Percentiles rank a stretch among this genome's conserved stretches.
These are phyloP conservation scores for Polyporus tsugae DNA, from an alignment of 1,284 basidiomycete genomes.

Conservation along the genomic window DNA sequence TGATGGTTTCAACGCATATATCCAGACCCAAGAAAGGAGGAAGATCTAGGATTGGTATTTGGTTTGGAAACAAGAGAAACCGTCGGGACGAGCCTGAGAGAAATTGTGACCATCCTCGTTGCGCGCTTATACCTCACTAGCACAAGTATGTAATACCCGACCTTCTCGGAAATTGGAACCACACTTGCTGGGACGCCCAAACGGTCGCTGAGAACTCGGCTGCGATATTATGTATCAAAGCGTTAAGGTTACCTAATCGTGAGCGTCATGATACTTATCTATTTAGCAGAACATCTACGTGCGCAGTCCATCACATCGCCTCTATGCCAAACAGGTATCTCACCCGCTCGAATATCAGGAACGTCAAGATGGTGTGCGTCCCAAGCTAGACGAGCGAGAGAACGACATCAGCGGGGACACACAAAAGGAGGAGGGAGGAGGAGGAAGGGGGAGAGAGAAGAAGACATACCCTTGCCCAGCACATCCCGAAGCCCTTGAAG, in stretches of 20 bases:
- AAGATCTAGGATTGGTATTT: no score
- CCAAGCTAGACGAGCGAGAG: slow-evolving; percentile 39
- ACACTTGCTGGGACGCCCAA: no score
- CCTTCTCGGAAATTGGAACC: background rate
- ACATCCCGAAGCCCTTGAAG: slow-evolving; percentile 51
- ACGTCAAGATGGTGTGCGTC: slow-evolving; percentile 48
- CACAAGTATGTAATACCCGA: background rate
- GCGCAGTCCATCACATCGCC: slow-evolving; percentile 40
- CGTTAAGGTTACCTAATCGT: background rate
- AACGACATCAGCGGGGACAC: background rate
- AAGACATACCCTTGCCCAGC: slow-evolving; percentile 47
- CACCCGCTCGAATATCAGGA: slow-evolving; percentile 47
- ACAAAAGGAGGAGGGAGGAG: background rate
- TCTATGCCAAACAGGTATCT: slow-evolving; percentile 44
- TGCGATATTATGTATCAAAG: no score
- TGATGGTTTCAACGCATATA: no score
- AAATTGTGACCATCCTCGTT: no score
- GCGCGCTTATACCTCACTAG: no score
- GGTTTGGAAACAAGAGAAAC: no score
- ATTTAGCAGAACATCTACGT: background rate
- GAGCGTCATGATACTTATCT: background rate
- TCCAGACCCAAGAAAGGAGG: no score
- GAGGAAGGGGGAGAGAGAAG: background rate
- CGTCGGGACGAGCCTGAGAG: no score
- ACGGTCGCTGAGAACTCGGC: no score